Base-by-base conservation (phyloP, 78 protist genomes). In the Dictyostelium firmibasis region DNA sequence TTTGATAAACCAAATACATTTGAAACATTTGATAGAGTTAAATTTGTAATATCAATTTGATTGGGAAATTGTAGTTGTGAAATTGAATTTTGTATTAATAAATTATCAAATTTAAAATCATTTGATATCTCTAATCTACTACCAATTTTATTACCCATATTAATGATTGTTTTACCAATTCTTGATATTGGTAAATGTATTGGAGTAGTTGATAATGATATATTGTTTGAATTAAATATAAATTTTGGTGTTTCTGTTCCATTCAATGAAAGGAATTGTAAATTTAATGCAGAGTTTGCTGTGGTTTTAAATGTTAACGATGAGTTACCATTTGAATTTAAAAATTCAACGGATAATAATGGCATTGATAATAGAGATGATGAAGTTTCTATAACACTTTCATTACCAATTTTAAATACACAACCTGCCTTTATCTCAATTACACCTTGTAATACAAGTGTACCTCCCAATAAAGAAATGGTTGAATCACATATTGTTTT, bases 381-480 rank as follows among this genome's bases (percentile, higher is more conserved):
- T 43, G 36, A 3, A 7, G 41, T 41, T 41, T 77, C 14, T 6
- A 77, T 77, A 2, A n/a, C 7, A 0, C 62, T 10, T 20, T 18
- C 64, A 77, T 77, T 25, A 0, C 47, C n/a, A 5, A 86, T 57
- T 18, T 75, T 86, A 81, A 86, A 16, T 13, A 36, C 0, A 31
- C 92, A 86, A 10, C 50, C 67, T 9, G 62, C 43, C n/a, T 57
- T 74, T 16, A 86, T 29, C 7, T 31, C 47, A 29, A 86, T 4
- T n/a, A 10, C 31, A 60, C 62, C 41, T 35, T 74, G 29, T 23
- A 86, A 53, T 6, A 67, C 43, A 4, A 86, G n/a, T 14, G 67
- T 70, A 38, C 92, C 92, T 38, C 62, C 53, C 35, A 86, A 38
- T 20, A 86, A n/a, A 0, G 78, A 27, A n/a, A 86, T 76, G 0